These are phyloP conservation scores for Cicer judaicum DNA, from an alignment of 306 rosid species.

Conservation along the genomic window DNA sequence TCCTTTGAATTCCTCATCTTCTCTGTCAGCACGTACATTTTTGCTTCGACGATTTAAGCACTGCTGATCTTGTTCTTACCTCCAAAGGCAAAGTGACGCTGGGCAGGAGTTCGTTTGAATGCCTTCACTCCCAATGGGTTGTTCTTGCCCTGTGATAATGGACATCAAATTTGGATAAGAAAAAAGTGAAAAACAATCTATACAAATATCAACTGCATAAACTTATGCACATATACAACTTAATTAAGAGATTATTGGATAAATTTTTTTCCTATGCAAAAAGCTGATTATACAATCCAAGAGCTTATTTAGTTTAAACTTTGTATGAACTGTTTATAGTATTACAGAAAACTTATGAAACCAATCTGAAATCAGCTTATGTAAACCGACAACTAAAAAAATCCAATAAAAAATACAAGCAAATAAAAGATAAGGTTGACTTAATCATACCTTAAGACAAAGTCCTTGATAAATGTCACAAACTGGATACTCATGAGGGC, in stretches of 20 bases:
- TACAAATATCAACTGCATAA: background rate
- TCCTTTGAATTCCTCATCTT: constrained; percentile 40
- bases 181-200: background rate
- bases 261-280: background rate
- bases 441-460: constrained; percentile 64
- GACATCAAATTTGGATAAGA: constrained; percentile 32
- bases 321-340: too few species aligned
- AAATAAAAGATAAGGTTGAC: background rate
- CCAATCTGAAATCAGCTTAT: too few species aligned
- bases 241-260: background rate
- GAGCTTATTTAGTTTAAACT: too few species aligned
- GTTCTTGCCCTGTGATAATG: constrained; percentile 64
- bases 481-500: constrained; percentile 82
- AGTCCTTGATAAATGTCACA: constrained; percentile 63
- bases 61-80: constrained; percentile 50
- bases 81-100: constrained; percentile 57
- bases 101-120: constrained; percentile 74
- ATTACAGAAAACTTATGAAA: too few species aligned
- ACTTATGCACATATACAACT: background rate
- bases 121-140: constrained; percentile 85
- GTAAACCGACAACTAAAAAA: background rate
- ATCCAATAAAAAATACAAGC: constrained; percentile 10
- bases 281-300: background rate
- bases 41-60: constrained; percentile 47
- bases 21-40: constrained; percentile 28